Conservation (phyloP, 768 basidiomycete genomes). For the Boletellus sp. region DNA sequence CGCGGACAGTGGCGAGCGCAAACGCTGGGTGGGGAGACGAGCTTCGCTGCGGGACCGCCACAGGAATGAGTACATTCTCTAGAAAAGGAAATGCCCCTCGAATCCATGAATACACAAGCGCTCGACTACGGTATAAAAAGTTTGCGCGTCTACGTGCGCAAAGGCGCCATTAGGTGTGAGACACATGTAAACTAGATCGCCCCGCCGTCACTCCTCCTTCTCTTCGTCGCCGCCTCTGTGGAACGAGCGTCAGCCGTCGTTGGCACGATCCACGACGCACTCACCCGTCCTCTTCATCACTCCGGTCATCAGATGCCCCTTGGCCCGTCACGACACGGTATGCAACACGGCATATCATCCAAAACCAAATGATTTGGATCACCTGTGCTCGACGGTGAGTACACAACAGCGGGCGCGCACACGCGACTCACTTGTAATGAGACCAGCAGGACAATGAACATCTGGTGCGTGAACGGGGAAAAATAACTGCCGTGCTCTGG, state of each 20-base stretch:
- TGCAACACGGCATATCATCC: conserved; percentile 81
- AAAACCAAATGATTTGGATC: conserved; percentile 82
- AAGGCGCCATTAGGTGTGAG: conserved; percentile 25
- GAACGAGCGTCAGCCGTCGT: conserved; percentile 10
- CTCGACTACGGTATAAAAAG: conserved; percentile 28
- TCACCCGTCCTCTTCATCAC: conserved; percentile 72
- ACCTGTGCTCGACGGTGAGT: conserved; percentile 39
- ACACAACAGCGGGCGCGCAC: background rate
- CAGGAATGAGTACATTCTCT: conserved; percentile 14
- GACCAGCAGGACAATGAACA: conserved; percentile 54
- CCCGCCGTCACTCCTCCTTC: conserved; percentile 26
- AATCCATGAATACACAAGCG: background rate
- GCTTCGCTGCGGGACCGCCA: conserved; percentile 13
- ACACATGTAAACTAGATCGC: conserved; percentile 23
- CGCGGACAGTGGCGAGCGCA: background rate
- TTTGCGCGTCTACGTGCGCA: conserved; percentile 25
- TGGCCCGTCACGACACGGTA: conserved; percentile 70
- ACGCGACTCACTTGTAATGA: conserved; percentile 52
- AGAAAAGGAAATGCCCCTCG: conserved; percentile 27
- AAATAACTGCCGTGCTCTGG: conserved; percentile 55
- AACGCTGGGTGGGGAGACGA: background rate
- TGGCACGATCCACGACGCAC: conserved; percentile 12
- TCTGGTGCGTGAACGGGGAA: conserved; percentile 39
- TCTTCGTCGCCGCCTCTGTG: conserved; percentile 13
- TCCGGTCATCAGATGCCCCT: conserved; percentile 80